These are phyloP conservation scores for Echria macrotheca DNA, from an alignment of 495 filamentous ascomycete genomes.

Conservation along the genomic window DNA sequence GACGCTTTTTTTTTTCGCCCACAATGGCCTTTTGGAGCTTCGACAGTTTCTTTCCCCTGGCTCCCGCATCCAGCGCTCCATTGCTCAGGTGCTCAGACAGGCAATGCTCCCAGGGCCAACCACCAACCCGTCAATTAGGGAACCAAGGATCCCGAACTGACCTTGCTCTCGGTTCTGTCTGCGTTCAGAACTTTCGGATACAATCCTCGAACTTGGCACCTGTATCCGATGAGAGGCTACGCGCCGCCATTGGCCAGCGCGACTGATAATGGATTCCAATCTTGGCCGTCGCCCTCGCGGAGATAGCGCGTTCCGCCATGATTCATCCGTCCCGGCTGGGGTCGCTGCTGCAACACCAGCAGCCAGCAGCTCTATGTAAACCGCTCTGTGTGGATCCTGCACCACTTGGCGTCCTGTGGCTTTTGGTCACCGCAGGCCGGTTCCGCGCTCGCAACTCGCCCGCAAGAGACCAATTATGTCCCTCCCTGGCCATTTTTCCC, in stretches of 20 bases:
- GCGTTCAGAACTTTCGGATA: neutral
- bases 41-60: neutral
- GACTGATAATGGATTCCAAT: neutral
- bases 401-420: neutral
- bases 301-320: slow-evolving; percentile 4
- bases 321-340: slow-evolving; percentile 9
- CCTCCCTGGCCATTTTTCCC: neutral
- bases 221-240: neutral
- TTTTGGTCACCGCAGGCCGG: too few species aligned
- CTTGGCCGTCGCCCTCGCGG: neutral
- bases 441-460: too few species aligned
- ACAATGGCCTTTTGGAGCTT: neutral
- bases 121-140: too few species aligned
- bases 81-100: too few species aligned
- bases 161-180: neutral
- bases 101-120: too few species aligned
- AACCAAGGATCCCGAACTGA: neutral
- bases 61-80: neutral
- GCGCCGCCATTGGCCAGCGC: neutral
- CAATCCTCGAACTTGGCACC: neutral
- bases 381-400: neutral
- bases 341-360: neutral
- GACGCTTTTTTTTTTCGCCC: neutral
- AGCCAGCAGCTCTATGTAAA: neutral
- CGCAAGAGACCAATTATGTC: neutral